Base-by-base conservation (phyloP, 148 eudicot genomes). In the Linanthus parryae region DNA sequence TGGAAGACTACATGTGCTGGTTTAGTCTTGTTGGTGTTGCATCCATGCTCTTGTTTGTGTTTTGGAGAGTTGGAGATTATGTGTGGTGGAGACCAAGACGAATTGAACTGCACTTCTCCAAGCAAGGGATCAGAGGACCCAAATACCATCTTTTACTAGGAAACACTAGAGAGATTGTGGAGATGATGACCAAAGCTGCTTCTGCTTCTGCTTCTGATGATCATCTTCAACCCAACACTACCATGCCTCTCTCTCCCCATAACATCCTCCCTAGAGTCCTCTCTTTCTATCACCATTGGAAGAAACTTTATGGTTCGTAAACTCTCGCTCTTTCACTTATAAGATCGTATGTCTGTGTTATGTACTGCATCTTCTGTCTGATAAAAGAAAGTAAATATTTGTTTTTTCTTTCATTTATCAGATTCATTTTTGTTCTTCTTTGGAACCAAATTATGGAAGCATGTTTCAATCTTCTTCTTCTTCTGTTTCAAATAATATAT, bases 281-380 rank as follows among this genome's bases (percentile, higher is more conserved):
- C 48, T 80, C 97, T 46, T 90, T 90, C 68, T 85, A 85, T 53
- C 97, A 90, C 45, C 95, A 82, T 17, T 90, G 97, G 97, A 85
- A 85, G 77, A 85, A 85, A 68, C 64, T 89, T 8, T 89, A 85
- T 68, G 97, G 97, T 88, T 82, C 39, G 45, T 57, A 5, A 20
- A 35, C 16, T 51, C 34, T n/a, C 35, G n/a, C n/a, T n/a, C n/a
- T n/a, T n/a, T n/a, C n/a, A n/a, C n/a, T n/a, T n/a, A n/a, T n/a
- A n/a, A n/a, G n/a, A n/a, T n/a, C n/a, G n/a, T n/a, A n/a, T n/a
- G n/a, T n/a, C n/a, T n/a, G n/a, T n/a, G n/a, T n/a, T n/a, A n/a
- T n/a, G n/a, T n/a, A n/a, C n/a, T n/a, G n/a, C n/a, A n/a, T n/a
- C n/a, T n/a, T n/a, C n/a, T n/a, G n/a, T n/a, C n/a, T n/a, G n/a